A percentile compares a stretch with the other conserved stretches of the same genome.
These are phyloP conservation scores for Corylus heterophylla DNA, from an alignment of 306 rosid species.

Conservation along the genomic window DNA sequence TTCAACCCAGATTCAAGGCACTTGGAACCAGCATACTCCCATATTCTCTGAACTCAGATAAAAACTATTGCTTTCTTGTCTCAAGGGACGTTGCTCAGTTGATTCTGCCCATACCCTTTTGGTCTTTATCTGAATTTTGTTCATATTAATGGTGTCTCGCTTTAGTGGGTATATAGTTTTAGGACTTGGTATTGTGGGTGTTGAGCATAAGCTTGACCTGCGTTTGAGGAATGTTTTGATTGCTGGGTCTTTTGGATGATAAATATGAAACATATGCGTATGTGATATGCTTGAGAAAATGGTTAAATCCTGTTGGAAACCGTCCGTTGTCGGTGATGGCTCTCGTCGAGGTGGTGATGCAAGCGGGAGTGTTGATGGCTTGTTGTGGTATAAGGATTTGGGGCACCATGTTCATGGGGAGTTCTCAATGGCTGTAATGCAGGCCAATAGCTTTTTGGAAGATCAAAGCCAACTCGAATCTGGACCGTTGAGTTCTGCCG, in stretches of 20 bases:
- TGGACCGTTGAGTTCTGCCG: slow-evolving; percentile 59
- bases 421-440: slow-evolving; percentile 87
- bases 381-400: slow-evolving; percentile 81
- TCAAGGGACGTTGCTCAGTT: slow-evolving; percentile 54
- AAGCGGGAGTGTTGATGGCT: slow-evolving; percentile 60
- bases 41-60: slow-evolving; percentile 76
- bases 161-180: slow-evolving; percentile 40
- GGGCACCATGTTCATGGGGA: slow-evolving; percentile 77
- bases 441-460: slow-evolving; percentile 72
- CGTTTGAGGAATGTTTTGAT: slow-evolving; percentile 22
- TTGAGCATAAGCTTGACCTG: slow-evolving; percentile 38
- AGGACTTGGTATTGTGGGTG: slow-evolving; percentile 35
- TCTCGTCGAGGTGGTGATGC: slow-evolving; percentile 36
- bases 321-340: slow-evolving; percentile 49
- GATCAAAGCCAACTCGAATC: slow-evolving; percentile 82
- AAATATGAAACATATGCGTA: slow-evolving; percentile 12
- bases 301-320: slow-evolving; percentile 74
- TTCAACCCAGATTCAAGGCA: slow-evolving; percentile 68
- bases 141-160: slow-evolving; percentile 58
- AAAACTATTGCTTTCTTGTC: slow-evolving; percentile 52
- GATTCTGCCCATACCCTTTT: slow-evolving; percentile 75
- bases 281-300: slow-evolving; percentile 35
- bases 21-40: slow-evolving; percentile 59
- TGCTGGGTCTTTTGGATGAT: slow-evolving; percentile 40
- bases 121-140: slow-evolving; percentile 52